Conservation (phyloP, 176 grass and related monocot genomes). For the Zea luxurians region DNA sequence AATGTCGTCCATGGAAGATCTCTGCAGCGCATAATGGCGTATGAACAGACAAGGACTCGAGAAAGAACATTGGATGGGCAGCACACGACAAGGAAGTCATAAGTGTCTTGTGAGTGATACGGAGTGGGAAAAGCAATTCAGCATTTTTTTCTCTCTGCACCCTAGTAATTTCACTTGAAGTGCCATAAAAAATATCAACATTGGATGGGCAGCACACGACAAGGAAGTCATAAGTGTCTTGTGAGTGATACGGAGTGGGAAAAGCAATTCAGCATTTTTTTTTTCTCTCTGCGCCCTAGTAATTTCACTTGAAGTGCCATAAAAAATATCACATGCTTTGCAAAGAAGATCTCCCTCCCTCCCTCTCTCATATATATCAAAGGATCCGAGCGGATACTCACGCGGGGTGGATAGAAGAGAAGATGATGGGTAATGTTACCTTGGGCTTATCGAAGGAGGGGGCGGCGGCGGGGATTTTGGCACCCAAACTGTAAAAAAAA, state of each 20-base stretch:
- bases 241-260: too few species aligned
- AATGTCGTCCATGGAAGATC: conserved; percentile 63
- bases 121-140: too few species aligned
- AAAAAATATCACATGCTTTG: background rate
- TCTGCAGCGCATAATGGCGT: conserved; percentile 28
- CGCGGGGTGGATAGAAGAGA: background rate
- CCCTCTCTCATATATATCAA: background rate
- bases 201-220: background rate
- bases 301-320: background rate
- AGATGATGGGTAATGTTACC: conserved; percentile 18
- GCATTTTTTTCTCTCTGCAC: too few species aligned
- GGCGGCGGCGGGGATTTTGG: conserved; percentile 51
- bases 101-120: background rate
- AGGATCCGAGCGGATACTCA: background rate
- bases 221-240: background rate
- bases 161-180: background rate
- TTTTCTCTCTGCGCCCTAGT: too few species aligned
- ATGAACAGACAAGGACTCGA: background rate
- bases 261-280: too few species aligned
- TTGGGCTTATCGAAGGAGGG: conserved; percentile 35
- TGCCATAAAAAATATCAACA: background rate
- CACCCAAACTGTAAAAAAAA: conserved; percentile 50
- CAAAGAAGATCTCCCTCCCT: background rate
- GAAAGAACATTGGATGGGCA: background rate
- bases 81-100: too few species aligned